Conservation (phyloP, 345 rosid genomes). For the Linum lewisii region DNA sequence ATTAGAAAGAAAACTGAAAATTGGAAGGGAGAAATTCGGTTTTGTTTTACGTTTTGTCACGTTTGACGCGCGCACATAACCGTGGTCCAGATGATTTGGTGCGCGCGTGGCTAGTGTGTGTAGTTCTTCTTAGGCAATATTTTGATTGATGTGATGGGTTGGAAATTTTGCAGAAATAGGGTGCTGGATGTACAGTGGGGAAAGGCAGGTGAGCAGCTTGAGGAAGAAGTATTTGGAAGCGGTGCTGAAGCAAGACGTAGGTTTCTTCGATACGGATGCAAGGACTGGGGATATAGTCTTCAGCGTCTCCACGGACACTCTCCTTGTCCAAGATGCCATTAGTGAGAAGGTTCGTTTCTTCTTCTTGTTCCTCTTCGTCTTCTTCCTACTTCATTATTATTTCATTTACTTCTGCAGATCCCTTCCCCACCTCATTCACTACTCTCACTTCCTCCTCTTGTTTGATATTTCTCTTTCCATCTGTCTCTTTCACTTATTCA, state of each 20-base stretch:
- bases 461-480: neutral
- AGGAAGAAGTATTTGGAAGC: conserved; percentile 94
- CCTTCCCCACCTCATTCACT: conserved; percentile 6
- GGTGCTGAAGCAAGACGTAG: conserved; percentile 93
- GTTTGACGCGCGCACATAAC: neutral
- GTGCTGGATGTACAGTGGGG: conserved; percentile 99
- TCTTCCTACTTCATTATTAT: neutral
- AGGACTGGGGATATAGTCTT: conserved; percentile 97
- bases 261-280: conserved; percentile 96
- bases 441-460: neutral
- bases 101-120: neutral
- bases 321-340: conserved; percentile 99
- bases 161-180: conserved; percentile 57
- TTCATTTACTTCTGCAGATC: neutral
- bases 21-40: neutral
- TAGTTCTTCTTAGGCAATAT: too few relatives aligned
- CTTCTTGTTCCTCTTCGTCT: neutral
- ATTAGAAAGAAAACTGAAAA: neutral
- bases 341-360: conserved; percentile 68
- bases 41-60: neutral
- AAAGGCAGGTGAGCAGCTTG: conserved; percentile 83
- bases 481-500: neutral
- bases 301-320: conserved; percentile 95
- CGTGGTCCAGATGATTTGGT: neutral
- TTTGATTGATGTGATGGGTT: neutral